A percentile compares a stretch with the other conserved stretches of the same genome.
These are phyloP conservation scores for Alternaria consortialis DNA, from an alignment of 2,329 filamentous ascomycete genomes.

Conservation along the genomic window DNA sequence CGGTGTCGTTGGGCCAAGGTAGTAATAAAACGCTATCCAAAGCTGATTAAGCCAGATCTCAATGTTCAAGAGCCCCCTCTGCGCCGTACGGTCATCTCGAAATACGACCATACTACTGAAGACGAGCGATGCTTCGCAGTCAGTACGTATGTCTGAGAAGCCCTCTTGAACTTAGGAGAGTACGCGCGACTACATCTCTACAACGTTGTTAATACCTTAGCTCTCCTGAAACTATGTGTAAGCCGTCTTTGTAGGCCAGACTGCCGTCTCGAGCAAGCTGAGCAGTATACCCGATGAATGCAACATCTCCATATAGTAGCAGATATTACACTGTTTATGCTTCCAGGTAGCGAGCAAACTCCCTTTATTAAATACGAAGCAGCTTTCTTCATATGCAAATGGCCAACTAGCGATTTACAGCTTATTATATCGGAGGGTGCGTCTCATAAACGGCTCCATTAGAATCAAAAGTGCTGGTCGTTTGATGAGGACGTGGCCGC, in stretches of 20 bases:
- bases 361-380: neutral
- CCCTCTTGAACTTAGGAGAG: too few relatives aligned
- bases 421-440: neutral
- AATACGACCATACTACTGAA: too few relatives aligned
- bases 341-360: neutral
- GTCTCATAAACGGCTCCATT: neutral
- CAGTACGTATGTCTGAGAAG: too few relatives aligned
- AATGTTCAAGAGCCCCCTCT: too few relatives aligned
- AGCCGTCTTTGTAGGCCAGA: neutral
- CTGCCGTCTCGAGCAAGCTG: neutral
- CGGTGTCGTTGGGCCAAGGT: too few relatives aligned
- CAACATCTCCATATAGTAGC: neutral
- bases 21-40: too few relatives aligned
- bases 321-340: neutral
- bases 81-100: too few relatives aligned
- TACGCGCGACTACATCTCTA: too few relatives aligned
- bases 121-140: too few relatives aligned
- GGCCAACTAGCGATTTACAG: neutral
- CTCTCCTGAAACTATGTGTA: neutral
- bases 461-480: neutral
- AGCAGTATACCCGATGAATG: neutral
- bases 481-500: neutral
- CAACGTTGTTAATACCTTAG: too few relatives aligned
- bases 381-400: neutral
- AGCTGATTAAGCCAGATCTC: too few relatives aligned